These are phyloP conservation scores for Nitzschia palea DNA, from an alignment of 108 stramenopile species.

Conservation along the genomic window DNA sequence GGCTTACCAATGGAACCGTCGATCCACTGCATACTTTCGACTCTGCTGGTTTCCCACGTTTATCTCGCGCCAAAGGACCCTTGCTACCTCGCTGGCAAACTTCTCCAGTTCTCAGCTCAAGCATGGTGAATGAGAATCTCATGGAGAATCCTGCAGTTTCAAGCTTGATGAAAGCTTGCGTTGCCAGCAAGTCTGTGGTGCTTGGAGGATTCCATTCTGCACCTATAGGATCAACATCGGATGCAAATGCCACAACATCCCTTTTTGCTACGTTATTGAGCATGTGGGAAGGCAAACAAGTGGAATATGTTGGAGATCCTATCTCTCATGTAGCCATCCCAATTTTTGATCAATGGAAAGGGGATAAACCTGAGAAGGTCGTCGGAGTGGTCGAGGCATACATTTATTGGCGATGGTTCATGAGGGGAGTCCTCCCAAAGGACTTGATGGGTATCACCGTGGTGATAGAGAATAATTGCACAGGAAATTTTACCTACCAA, in stretches of 20 bases:
- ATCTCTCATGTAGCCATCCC: too few species aligned
- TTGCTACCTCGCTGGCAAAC: slow-evolving; percentile 8
- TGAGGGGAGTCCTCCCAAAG: slow-evolving; percentile 38
- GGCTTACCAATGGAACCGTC: neutral
- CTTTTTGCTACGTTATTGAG: slow-evolving; percentile 4
- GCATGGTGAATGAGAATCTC: slow-evolving; percentile 3
- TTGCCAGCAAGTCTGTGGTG: neutral
- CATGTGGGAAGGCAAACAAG: neutral
- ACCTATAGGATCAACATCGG: neutral
- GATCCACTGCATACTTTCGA: neutral
- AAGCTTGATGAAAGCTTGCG: neutral
- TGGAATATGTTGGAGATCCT: neutral
- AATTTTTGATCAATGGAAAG: too few species aligned
- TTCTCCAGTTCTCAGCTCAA: neutral
- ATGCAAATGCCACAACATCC: neutral
- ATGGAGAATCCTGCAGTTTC: neutral
- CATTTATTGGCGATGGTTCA: slow-evolving; percentile 44
- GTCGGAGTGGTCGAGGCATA: slow-evolving; percentile 32
- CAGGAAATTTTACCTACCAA: slow-evolving; percentile 41
- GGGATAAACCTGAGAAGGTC: too few species aligned
- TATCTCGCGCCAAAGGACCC: neutral
- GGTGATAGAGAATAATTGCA: slow-evolving; percentile 41
- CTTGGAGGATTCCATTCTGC: slow-evolving; percentile 1
- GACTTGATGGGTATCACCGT: slow-evolving; percentile 53
- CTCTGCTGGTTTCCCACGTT: neutral